Evolutionary conservation across 306 rosid species (phyloP), one percentile per base, ranked within the genome.

Genomic region (Castanopsis chinensis): DNA sequence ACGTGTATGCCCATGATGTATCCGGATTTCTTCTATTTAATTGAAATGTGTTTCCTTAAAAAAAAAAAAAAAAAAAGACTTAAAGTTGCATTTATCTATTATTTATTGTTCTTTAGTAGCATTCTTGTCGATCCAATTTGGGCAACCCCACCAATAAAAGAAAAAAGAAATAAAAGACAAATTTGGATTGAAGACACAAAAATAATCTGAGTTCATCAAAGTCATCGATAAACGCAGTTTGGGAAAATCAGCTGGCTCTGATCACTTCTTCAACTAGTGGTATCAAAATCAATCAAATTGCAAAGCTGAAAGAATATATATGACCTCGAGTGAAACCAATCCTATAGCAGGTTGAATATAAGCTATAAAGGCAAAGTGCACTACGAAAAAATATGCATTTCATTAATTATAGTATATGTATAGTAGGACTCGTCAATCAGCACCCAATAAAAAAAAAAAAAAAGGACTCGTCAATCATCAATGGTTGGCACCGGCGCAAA

Each of bases 201-300:
- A 35, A 35, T 69, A 5, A 11, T 60, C 17, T 32, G 77, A 54
- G 64, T 63, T 51, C 25, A 23, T 19, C 4, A 80, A 73, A 83
- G 76, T 82, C 45, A 58, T 23, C 25, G 25, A 23, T 23, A 23
- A 23, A 23, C 25, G 25, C 25, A 23, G 25, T 23, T 52, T 68
- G 75, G 91, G 81, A 83, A 73, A 27, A 54, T 79, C 79, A 89
- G 93, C 96, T 91, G 96, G 85, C 85, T 73, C 69, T 80, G 1
- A 23, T 23, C 87, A 80, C 84, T 80, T 59, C 1, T 78, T 69
- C 25, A 23, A 23, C 52, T 14, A 58, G 12, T 72, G 53, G 20
- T 78, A n/a, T 79, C 74, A 23, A 23, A 23, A 23, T 23, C 25
- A 23, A 23, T 23, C 25, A 41, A 78, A 72, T 81, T 78, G 81